Evolutionary conservation across 257 asterid species (phyloP).

Genomic region (Solanum ahanhuiri): DNA sequence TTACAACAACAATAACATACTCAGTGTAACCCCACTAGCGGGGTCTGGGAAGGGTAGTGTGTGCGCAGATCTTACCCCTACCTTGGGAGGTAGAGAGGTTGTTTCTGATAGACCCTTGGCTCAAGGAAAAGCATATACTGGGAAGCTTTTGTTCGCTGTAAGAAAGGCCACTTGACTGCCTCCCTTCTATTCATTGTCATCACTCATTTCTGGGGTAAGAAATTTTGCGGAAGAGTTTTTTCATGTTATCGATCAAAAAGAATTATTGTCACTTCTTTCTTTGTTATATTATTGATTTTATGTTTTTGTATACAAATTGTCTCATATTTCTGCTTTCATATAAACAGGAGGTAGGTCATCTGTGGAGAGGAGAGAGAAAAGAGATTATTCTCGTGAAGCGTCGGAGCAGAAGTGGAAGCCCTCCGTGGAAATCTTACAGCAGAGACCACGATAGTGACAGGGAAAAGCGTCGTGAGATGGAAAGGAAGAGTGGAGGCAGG

Average conservation of each 20-base stretch:
- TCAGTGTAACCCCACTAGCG: not conserved
- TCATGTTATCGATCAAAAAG: not conserved
- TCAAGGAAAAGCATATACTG: not conserved
- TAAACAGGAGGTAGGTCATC: slow-evolving; percentile 40
- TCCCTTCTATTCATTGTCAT: not conserved
- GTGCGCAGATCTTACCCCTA: not conserved
- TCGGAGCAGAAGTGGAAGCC: slow-evolving; percentile 66
- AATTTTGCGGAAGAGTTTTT: not conserved
- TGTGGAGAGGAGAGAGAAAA: slow-evolving; percentile 41
- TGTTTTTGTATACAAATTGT: not conserved
- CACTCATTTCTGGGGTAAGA: not conserved
- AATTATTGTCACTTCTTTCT: not conserved
- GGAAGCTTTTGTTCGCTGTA: not conserved
- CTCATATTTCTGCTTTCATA: not conserved
- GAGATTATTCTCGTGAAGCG: slow-evolving; percentile 57
- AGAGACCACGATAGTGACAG: slow-evolving; percentile 50
- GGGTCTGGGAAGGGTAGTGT: not conserved
- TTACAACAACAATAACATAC: not conserved
- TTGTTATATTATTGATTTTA: not conserved
- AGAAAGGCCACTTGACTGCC: not conserved
- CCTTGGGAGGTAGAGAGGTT: not conserved
- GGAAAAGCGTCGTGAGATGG: slow-evolving; percentile 47
- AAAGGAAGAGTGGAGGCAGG: slow-evolving; percentile 57
- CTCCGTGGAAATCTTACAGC: slow-evolving; percentile 41
- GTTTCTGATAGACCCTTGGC: not conserved